Conservation (phyloP, 2,329 filamentous ascomycete species). For the Botrytis deweyae region DNA sequence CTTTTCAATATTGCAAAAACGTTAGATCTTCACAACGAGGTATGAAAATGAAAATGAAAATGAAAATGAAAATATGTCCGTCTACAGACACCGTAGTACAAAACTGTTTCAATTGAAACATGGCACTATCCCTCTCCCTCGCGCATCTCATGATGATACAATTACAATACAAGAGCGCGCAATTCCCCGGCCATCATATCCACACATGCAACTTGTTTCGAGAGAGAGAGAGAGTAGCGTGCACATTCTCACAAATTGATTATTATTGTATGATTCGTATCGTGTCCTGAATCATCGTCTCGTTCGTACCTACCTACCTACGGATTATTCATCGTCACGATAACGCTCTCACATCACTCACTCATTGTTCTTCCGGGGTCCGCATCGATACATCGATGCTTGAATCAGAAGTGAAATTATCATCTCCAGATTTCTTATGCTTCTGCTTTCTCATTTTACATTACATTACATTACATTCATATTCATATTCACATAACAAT, state of each 20-base stretch:
- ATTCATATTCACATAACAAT: neutral
- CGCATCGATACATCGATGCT: neutral
- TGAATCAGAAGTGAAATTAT: neutral
- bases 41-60: neutral
- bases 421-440: neutral
- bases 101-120: constrained; percentile 7
- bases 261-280: neutral
- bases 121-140: neutral
- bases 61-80: too few species aligned
- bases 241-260: neutral
- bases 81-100: neutral
- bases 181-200: neutral
- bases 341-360: neutral
- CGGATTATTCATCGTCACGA: neutral
- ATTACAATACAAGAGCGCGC: neutral
- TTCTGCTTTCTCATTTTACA: neutral
- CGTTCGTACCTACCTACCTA: neutral
- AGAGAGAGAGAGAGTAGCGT: neutral
- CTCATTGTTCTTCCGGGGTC: too few species aligned
- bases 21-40: neutral
- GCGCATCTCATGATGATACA: neutral
- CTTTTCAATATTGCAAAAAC: neutral
- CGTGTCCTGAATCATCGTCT: neutral
- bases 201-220: neutral
- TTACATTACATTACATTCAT: neutral